These are phyloP conservation scores for Basipetospora chlamydospora DNA, from an alignment of 2,329 filamentous ascomycete genomes.

Conservation along the genomic window DNA sequence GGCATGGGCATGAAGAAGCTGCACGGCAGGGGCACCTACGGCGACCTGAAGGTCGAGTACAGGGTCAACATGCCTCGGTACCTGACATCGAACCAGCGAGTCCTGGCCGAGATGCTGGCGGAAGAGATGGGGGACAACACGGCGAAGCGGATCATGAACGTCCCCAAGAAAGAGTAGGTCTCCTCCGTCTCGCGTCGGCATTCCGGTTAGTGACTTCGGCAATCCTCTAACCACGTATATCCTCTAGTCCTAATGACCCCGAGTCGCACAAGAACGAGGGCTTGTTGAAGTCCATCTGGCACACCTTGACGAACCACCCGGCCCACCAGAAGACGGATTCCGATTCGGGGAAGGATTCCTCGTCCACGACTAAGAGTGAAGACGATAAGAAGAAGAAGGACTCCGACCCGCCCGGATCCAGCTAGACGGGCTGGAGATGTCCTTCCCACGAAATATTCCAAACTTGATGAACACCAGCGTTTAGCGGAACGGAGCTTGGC, in stretches of 20 bases:
- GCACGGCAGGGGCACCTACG: constrained; percentile 48
- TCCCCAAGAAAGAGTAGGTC: constrained; percentile 36
- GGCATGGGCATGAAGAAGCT: constrained; percentile 94
- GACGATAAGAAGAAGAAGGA: constrained; percentile 10
- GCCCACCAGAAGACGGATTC: constrained; percentile 28
- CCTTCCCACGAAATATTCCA: background rate
- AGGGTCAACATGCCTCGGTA: constrained; percentile 93
- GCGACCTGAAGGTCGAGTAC: constrained; percentile 88
- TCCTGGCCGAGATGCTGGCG: constrained; percentile 86
- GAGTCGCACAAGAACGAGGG: constrained; percentile 65
- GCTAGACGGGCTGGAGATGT: background rate
- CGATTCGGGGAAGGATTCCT: constrained; percentile 13
- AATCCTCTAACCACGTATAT: too few relatives aligned
- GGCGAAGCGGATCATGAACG: constrained; percentile 84
- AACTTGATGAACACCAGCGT: too few relatives aligned
- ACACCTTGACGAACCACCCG: constrained; percentile 70
- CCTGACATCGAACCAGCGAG: constrained; percentile 77
- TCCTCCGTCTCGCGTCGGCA: background rate
- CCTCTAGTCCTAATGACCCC: constrained; percentile 11
- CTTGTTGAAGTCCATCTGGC: constrained; percentile 87
- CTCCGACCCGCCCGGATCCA: constrained; percentile 2
- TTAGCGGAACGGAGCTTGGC: too few relatives aligned
- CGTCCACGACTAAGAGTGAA: constrained; percentile 9
- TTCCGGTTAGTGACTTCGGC: background rate
- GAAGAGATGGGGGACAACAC: constrained; percentile 91